A percentile compares a stretch with the other conserved stretches of the same genome.
phyloP scores from a whole-genome alignment of 2,329 filamentous ascomycete genomes.

The Cladosporium oxysporum region DNA sequence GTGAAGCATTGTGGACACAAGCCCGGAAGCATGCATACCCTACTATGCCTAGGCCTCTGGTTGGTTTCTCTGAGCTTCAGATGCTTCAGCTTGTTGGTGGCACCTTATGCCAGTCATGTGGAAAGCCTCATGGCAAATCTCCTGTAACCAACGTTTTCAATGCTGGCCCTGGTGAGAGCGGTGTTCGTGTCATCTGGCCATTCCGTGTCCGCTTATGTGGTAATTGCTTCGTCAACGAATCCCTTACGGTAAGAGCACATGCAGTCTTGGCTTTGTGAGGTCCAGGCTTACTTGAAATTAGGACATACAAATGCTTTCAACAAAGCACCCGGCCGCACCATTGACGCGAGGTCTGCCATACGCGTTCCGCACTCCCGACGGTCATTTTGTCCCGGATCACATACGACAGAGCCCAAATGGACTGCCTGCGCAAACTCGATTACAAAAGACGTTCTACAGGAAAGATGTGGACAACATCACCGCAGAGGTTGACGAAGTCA shows the following conservation, averaged over 20 bases:
- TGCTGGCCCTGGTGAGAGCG: conserved; percentile 62
- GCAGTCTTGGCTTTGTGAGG: conserved; percentile 1
- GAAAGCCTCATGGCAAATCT: conserved; percentile 40
- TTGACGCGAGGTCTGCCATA: conserved; percentile 71
- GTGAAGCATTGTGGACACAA: conserved; percentile 69
- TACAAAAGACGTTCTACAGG: conserved; percentile 68
- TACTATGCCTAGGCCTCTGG: conserved; percentile 68
- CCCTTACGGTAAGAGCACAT: conserved; percentile 62
- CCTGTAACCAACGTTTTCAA: conserved; percentile 51
- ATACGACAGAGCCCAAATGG: conserved; percentile 55
- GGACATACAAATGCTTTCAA: conserved; percentile 66
- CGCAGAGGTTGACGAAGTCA: conserved; percentile 63
- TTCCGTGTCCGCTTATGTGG: conserved; percentile 70
- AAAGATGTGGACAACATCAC: conserved; percentile 64
- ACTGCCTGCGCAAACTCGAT: conserved; percentile 49
- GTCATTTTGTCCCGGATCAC: conserved; percentile 61
- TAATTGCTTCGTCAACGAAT: conserved; percentile 60
- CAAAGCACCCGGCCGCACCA: conserved; percentile 59
- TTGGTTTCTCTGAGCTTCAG: conserved; percentile 65
- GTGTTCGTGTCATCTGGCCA: conserved; percentile 68
- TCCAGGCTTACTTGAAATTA: conserved; percentile 41
- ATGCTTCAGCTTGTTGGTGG: conserved; percentile 74
- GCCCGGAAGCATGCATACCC: conserved; percentile 67
- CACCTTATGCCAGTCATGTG: conserved; percentile 68
- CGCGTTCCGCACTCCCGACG: conserved; percentile 62